A percentile compares a stretch with the other conserved stretches of the same genome.
phyloP scores from a whole-genome alignment of 2,329 filamentous ascomycete genomes.

The Fusarium fracticaudum region DNA sequence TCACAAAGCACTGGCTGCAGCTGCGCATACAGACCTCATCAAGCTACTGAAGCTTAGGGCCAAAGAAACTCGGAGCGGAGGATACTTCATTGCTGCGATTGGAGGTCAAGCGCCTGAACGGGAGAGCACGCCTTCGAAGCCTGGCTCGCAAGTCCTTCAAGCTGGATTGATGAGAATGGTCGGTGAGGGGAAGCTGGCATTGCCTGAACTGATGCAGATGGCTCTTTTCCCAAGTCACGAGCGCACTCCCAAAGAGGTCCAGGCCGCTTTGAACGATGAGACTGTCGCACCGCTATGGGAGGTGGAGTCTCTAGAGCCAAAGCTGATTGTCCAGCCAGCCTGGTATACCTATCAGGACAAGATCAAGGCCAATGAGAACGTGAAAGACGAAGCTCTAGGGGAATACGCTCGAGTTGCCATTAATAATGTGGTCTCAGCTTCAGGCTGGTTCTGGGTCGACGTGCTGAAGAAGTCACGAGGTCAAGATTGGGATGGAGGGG shows the following conservation, averaged over 20 bases:
- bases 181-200: neutral
- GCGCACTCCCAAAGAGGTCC: neutral
- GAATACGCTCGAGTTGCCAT: neutral
- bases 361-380: rapidly evolving
- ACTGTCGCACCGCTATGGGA: neutral
- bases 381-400: neutral
- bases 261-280: neutral
- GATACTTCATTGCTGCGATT: neutral
- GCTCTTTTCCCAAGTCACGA: conserved; percentile 6
- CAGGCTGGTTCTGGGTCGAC: conserved; percentile 9
- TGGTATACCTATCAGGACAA: neutral
- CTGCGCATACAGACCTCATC: neutral
- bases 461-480: conserved; percentile 2
- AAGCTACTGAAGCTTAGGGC: conserved; percentile 1
- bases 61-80: neutral
- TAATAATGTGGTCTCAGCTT: neutral
- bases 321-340: neutral
- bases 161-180: conserved; percentile 6
- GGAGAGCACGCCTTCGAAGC: neutral
- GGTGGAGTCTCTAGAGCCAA: neutral
- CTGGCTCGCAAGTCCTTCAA: neutral
- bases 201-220: neutral
- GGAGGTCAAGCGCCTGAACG: neutral
- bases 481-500: neutral
- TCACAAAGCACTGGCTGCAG: neutral